Evolutionary conservation across 179 eudicot species (phyloP), one percentile per base, ranked within the genome.

Genomic region (Heliamphora pulchella): DNA sequence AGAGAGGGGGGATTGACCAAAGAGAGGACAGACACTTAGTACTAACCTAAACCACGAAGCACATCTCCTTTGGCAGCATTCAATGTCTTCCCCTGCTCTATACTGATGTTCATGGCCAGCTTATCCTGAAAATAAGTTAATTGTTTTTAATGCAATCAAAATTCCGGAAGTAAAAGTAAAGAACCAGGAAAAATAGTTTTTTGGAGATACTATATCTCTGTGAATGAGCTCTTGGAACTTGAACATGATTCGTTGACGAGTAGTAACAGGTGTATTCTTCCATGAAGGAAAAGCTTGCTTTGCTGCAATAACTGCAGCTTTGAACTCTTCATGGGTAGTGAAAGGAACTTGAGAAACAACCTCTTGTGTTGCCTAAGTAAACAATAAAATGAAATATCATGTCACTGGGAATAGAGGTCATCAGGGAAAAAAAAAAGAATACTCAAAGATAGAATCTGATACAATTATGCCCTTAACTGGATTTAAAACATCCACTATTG

Each of bases 231-330:
- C 98, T 84, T 92, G 98, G 69, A 95, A 84, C 85, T 92, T 93
- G 82, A 94, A 83, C 98, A 95, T 95, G 71, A 95, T 76, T 73
- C 98, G 93, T 64, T 95, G 97, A 61, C 98, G 98, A 75, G 97
- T 82, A 66, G 90, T 88, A 73, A 95, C 78, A 46, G 98, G 97
- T 53, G 97, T 95, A 67, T 88, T 93, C 78, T 91, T 75, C 98
- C 98, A 95, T 61, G 86, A 84, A 41, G 92, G 91, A 85, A 91
- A 95, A 75, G 98, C 98, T 79, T 86, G 75, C 83, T 95, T 95
- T 54, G 98, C 97, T 18, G 98, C 93, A 78, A 86, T 84, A 18
- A 91, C 95, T 78, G 98, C 98, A 86, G 94, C 93, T 84, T 90
- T 87, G 64, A 95, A 91, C 83, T 95, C 98, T 61, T 90, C 97